Conservation (phyloP, 805 yeast species). For the Hagleromyces aurorensis region DNA sequence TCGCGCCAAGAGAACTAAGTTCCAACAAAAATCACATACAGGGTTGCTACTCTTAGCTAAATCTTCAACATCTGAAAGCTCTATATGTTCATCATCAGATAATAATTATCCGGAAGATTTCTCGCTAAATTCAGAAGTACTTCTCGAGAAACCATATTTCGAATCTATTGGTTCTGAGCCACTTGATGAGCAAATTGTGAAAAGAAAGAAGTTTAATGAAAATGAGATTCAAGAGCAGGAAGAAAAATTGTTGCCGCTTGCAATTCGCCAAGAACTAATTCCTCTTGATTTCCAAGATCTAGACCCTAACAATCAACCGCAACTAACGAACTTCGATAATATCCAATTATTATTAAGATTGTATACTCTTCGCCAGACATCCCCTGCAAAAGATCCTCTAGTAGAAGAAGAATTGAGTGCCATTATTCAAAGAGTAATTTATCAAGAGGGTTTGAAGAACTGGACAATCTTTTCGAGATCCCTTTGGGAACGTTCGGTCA, state of each 20-base stretch:
- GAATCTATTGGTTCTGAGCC: conserved; percentile 50
- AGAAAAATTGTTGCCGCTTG: conserved; percentile 52
- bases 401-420: conserved; percentile 82
- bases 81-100: too few relatives aligned
- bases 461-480: conserved; percentile 78
- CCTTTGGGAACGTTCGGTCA: conserved; percentile 80
- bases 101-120: conserved; percentile 44
- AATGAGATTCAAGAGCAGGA: conserved; percentile 34
- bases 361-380: conserved; percentile 52
- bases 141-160: conserved; percentile 67
- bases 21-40: conserved; percentile 63
- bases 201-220: conserved; percentile 32
- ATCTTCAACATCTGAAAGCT: conserved; percentile 29
- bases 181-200: conserved; percentile 34
- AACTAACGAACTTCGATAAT: conserved; percentile 58
- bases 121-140: conserved; percentile 63
- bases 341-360: conserved; percentile 67
- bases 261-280: conserved; percentile 52
- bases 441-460: conserved; percentile 34
- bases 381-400: conserved; percentile 64
- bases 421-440: conserved; percentile 61
- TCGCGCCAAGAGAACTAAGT: conserved; percentile 79
- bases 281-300: conserved; percentile 44
- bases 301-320: conserved; percentile 81
- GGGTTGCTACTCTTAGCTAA: conserved; percentile 72